Conservation (phyloP, 2,329 filamentous ascomycete species). For the Alternaria sp. region DNA sequence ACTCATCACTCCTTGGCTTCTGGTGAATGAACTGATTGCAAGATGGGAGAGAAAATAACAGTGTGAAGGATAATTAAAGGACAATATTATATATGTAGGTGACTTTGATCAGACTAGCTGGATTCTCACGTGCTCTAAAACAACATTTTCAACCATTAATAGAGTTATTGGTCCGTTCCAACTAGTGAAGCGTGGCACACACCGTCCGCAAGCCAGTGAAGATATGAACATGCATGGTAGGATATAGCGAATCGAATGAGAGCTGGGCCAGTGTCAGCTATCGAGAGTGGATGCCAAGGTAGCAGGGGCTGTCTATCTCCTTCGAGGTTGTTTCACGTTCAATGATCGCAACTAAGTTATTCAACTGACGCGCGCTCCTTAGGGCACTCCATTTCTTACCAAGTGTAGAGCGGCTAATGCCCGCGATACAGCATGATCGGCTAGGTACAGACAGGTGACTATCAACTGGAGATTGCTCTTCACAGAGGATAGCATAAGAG, state of each 20-base stretch:
- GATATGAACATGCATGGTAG: background rate
- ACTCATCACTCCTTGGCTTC: constrained; percentile 1
- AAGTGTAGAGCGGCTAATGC: background rate
- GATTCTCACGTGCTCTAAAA: background rate
- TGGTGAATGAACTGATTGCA: background rate
- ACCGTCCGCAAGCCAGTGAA: background rate
- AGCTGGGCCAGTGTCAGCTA: background rate
- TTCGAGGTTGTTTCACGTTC: background rate
- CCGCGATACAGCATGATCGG: background rate
- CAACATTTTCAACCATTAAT: background rate
- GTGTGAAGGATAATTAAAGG: background rate
- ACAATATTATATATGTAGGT: background rate
- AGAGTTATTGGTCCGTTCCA: background rate
- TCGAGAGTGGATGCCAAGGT: background rate
- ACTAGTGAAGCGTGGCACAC: background rate
- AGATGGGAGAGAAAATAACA: background rate
- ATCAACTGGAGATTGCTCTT: background rate
- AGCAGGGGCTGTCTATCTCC: background rate
- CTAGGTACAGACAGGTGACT: background rate
- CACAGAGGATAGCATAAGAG: background rate
- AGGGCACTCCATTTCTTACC: background rate
- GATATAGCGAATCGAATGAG: background rate
- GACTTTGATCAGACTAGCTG: background rate
- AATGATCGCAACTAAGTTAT: background rate
- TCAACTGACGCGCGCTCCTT: background rate